A percentile compares a stretch with the other conserved stretches of the same genome.
Evolutionary conservation across 2,329 filamentous ascomycete genomes (phyloP).

Genomic region (Ceratocystis huliohia): DNA sequence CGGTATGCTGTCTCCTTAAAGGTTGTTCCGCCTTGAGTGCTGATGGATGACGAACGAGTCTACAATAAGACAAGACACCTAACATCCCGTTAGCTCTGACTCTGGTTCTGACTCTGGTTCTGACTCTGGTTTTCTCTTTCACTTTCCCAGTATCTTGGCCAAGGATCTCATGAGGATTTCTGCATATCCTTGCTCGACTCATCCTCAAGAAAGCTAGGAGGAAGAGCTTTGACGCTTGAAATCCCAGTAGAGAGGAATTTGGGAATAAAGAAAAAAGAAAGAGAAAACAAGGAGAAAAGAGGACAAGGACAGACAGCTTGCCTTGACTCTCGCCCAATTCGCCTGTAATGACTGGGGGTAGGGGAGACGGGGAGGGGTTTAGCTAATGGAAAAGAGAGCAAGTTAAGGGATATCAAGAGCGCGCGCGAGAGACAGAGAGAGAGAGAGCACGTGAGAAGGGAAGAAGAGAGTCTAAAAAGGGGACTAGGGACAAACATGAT

Average conservation of each 20-base stretch:
- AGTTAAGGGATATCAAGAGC: neutral
- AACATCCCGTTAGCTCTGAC: neutral
- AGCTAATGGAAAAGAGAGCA: neutral
- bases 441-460: neutral
- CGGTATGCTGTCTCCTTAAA: neutral
- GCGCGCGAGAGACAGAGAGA: neutral
- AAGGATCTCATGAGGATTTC: neutral
- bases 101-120: neutral
- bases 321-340: neutral
- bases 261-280: neutral
- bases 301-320: neutral
- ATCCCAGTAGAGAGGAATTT: neutral
- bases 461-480: neutral
- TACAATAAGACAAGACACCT: neutral
- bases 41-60: neutral
- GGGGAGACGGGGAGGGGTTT: neutral
- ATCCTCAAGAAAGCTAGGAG: neutral
- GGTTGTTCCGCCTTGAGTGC: neutral
- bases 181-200: neutral
- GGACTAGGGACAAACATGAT: neutral
- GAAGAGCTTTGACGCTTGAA: neutral
- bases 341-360: neutral
- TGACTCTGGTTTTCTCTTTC: neutral
- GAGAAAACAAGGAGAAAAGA: neutral
- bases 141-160: neutral